Base-by-base conservation (phyloP, 768 basidiomycete genomes). In the Auriscalpium microsporum region DNA sequence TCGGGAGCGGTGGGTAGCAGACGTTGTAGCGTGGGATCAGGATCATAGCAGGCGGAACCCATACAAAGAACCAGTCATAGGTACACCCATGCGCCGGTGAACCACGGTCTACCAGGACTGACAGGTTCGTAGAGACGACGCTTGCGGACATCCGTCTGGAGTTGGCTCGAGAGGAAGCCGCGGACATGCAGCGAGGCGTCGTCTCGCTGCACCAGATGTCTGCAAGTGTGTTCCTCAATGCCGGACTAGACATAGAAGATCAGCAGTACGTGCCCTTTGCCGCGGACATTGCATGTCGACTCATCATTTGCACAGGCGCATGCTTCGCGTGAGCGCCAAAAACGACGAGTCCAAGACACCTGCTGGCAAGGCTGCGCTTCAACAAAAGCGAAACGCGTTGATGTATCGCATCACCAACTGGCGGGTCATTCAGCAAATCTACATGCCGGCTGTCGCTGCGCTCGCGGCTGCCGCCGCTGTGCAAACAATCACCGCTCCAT, bases 351-450 rank as follows among this genome's bases (percentile, higher is more conserved):
- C 33, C 3, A 36, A 50, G 10, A 54, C 44, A 5, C 33, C 35
- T 2, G 46, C 8, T 45, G 51, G 51, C 46, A 58, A 44, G n/a
- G 45, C 40, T 9, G 17, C 16, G 14, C 17, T 58, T 4, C 56
- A 58, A 40, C 35, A 58, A 10, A 48, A 42, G 44, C 44, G 53
- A 11, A 54, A 48, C 21, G 38, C 46, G 3, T 47, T 58, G 28
- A 33, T n/a, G 8, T 35, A 45, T 11, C 52, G 53, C 5, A 58
- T 58, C 35, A 35, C 48, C 17, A 19, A 35, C 1, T 58, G 56
- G 56, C 33, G 56, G 13, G 34, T 11, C 4, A 34, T 48, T 17
- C 56, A 58, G 48, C 28, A 14, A 6, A 21, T 58, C 28, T 58
- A 58, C 23, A 53, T 58, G 47, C 56, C 56, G 8, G 16, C 28